phyloP scores from a whole-genome alignment of 2,329 filamentous ascomycete species.

The Penicillium sclerotiorum region DNA sequence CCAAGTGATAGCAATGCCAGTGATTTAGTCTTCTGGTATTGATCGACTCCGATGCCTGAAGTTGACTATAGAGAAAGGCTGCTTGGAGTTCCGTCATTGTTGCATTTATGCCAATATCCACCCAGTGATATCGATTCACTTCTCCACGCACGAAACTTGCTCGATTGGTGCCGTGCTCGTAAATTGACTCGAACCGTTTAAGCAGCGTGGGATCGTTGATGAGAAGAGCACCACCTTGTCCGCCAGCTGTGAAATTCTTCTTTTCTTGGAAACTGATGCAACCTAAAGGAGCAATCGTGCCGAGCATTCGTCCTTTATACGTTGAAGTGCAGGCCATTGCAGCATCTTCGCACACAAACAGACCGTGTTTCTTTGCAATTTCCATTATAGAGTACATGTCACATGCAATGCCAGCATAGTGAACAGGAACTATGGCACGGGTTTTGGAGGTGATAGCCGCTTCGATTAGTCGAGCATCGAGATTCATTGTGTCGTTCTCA shows the following conservation, averaged over 20 bases:
- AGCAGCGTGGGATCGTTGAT: conserved; percentile 12
- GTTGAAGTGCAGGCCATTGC: conserved; percentile 15
- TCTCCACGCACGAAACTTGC: conserved; percentile 11
- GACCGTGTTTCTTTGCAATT: conserved; percentile 1
- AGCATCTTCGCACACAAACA: conserved; percentile 19
- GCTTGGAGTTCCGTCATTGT: conserved; percentile 15
- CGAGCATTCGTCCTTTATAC: conserved; percentile 12
- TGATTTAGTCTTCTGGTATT: not conserved
- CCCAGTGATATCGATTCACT: conserved; percentile 14
- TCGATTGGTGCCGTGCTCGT: conserved; percentile 16
- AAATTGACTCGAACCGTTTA: conserved; percentile 9
- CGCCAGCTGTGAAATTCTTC: conserved; percentile 18
- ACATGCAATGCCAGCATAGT: conserved; percentile 17
- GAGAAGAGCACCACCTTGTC: conserved; percentile 17
- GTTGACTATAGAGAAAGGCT: conserved; percentile 14
- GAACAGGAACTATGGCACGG: conserved; percentile 15
- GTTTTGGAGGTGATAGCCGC: conserved; percentile 13
- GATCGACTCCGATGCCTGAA: not conserved
- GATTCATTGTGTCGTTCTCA: conserved; percentile 15
- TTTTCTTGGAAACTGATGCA: conserved; percentile 23
- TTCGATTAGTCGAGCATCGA: conserved; percentile 6
- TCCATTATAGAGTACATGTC: conserved; percentile 18
- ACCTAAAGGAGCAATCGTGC: conserved; percentile 19
- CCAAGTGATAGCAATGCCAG: not conserved
- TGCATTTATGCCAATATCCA: conserved; percentile 10